Conservation (phyloP, 768 basidiomycete species). For the Sarcodon aspratus region DNA sequence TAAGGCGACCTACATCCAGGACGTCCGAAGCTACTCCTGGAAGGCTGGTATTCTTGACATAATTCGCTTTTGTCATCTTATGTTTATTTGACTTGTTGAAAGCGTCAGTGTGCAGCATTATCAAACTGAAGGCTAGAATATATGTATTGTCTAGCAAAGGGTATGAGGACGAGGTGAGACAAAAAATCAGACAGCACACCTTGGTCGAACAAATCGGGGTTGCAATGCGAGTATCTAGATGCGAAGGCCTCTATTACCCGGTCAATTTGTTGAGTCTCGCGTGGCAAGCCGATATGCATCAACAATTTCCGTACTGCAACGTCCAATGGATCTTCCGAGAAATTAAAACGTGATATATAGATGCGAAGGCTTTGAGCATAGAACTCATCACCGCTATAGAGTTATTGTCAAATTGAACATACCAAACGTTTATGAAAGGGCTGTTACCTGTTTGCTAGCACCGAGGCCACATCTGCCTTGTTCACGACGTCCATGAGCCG, state of each 20-base stretch:
- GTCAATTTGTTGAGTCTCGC: conserved; percentile 98
- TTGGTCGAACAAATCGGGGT: conserved; percentile 67
- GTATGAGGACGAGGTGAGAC: neutral
- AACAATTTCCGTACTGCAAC: conserved; percentile 82
- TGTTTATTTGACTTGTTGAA: conserved; percentile 97
- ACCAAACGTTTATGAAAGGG: neutral
- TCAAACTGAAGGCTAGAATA: conserved; percentile 92
- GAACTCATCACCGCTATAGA: conserved; percentile 55
- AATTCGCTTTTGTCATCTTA: conserved; percentile 95
- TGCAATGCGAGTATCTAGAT: conserved; percentile 69
- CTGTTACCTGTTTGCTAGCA: conserved; percentile 71
- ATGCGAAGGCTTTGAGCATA: conserved; percentile 54
- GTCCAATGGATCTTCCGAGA: conserved; percentile 74
- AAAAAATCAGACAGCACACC: conserved; percentile 31
- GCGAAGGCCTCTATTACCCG: conserved; percentile 96
- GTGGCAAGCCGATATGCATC: conserved; percentile 85
- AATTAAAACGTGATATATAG: conserved; percentile 73
- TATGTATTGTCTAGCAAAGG: conserved; percentile 75
- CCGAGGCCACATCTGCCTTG: conserved; percentile 69
- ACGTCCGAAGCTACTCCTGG: conserved; percentile 77
- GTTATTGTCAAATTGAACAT: neutral
- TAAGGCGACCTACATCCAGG: conserved; percentile 55
- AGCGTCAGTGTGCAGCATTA: conserved; percentile 97
- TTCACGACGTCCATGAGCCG: conserved; percentile 54
- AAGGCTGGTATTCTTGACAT: conserved; percentile 83